Conservation (phyloP, 2,329 filamentous ascomycete genomes). For the Colletotrichum graminicola region DNA sequence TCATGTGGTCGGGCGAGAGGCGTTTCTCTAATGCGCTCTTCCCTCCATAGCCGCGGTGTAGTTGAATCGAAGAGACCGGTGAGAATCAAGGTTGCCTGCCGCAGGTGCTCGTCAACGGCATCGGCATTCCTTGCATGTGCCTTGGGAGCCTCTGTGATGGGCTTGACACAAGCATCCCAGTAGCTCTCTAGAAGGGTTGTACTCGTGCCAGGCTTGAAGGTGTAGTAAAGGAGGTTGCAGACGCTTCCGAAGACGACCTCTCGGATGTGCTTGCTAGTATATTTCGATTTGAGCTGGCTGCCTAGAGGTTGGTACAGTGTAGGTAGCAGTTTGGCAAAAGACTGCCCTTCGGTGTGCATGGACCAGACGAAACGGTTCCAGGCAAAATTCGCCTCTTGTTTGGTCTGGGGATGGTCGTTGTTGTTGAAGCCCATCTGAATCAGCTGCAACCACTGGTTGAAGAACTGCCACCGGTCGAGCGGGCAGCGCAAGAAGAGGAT, state of each 20-base stretch:
- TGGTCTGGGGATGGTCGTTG: slow-evolving; percentile 73
- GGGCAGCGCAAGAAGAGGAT: slow-evolving; percentile 80
- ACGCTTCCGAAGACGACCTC: slow-evolving; percentile 75
- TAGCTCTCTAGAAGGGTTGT: slow-evolving; percentile 76
- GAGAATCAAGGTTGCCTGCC: slow-evolving; percentile 76
- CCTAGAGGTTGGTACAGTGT: slow-evolving; percentile 75
- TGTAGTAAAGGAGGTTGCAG: slow-evolving; percentile 86
- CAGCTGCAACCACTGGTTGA: slow-evolving; percentile 80
- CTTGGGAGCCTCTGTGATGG: slow-evolving; percentile 60
- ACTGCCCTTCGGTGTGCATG: slow-evolving; percentile 72
- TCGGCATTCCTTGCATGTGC: slow-evolving; percentile 51
- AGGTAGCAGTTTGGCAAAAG: slow-evolving; percentile 66
- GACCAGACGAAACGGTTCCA: slow-evolving; percentile 89
- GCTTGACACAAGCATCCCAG: slow-evolving; percentile 81
- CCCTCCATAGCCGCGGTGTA: slow-evolving; percentile 75
- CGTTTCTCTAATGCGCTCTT: slow-evolving; percentile 75
- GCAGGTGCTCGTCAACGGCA: slow-evolving; percentile 63
- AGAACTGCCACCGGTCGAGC: slow-evolving; percentile 78
- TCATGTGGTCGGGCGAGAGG: slow-evolving; percentile 75
- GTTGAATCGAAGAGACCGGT: slow-evolving; percentile 75
- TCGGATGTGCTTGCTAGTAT: slow-evolving; percentile 68
- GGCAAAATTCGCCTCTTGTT: slow-evolving; percentile 82
- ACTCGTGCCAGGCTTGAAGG: slow-evolving; percentile 77
- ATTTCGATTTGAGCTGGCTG: slow-evolving; percentile 76
- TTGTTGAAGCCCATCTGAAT: slow-evolving; percentile 89